Evolutionary conservation across 768 basidiomycete genomes (phyloP).

Genomic region (Amanita polypyramis): DNA sequence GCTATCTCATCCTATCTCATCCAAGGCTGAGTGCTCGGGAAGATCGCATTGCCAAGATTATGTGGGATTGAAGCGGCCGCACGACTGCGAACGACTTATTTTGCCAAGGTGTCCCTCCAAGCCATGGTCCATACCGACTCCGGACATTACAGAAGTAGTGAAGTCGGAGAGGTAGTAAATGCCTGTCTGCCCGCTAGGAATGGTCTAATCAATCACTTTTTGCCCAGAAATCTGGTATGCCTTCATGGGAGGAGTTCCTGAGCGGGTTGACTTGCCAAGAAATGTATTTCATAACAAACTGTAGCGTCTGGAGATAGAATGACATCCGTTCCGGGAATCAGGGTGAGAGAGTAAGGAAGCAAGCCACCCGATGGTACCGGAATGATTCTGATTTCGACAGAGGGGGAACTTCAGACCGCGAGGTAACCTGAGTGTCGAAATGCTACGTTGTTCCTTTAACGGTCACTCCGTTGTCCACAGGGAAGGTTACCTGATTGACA

Average conservation of each 20-base stretch:
- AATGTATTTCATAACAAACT: conserved; percentile 24
- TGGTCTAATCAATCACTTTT: too few relatives aligned
- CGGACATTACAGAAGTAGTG: too few relatives aligned
- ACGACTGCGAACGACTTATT: too few relatives aligned
- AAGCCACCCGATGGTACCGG: conserved; percentile 28
- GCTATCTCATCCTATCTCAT: too few relatives aligned
- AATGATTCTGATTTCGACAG: conserved; percentile 27
- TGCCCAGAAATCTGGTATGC: too few relatives aligned
- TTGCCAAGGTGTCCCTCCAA: too few relatives aligned
- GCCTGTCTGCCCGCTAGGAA: too few relatives aligned
- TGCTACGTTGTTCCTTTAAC: conserved; percentile 37
- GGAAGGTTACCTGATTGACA: conserved; percentile 35
- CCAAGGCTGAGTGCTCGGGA: too few relatives aligned
- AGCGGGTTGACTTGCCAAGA: conserved; percentile 19
- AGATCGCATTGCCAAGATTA: too few relatives aligned
- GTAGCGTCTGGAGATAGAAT: conserved; percentile 30
- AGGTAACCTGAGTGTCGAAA: conserved; percentile 30
- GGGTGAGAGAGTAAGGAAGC: conserved; percentile 38
- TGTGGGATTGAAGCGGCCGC: too few relatives aligned
- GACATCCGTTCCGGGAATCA: conserved; percentile 28
- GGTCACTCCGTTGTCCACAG: conserved; percentile 31
- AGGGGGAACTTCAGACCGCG: conserved; percentile 43
- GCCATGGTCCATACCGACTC: too few relatives aligned
- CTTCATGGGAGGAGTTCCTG: conserved; percentile 13
- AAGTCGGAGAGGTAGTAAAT: too few relatives aligned